Evolutionary conservation across 169 alveolate species (phyloP).

Genomic region (Cryptosporidium tyzzeri): DNA sequence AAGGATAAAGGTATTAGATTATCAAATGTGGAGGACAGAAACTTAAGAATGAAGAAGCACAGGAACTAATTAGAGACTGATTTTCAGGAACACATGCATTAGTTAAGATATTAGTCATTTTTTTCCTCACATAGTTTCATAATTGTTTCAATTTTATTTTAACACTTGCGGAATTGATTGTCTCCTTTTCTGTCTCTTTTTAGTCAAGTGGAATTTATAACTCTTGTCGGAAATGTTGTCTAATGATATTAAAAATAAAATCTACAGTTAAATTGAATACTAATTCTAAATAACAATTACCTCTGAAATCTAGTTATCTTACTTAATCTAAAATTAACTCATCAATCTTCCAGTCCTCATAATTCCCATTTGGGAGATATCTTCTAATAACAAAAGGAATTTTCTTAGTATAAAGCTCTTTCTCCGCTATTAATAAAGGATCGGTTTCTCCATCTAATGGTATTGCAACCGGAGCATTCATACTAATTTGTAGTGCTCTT

Average conservation of each 20-base stretch:
- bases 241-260: background rate
- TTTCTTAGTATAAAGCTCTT: constrained; percentile 96
- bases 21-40: constrained; percentile 91
- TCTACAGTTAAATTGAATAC: background rate
- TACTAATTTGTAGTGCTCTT: constrained; percentile 98
- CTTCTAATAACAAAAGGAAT: constrained; percentile 98
- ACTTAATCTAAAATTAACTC: constrained; percentile 91
- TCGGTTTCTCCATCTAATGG: constrained; percentile 94
- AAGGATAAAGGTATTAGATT: constrained; percentile 93
- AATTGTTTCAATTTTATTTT: constrained; percentile 22
- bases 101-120: background rate
- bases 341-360: constrained; percentile 97
- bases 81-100: constrained; percentile 1
- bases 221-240: background rate
- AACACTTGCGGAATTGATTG: constrained; percentile 16
- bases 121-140: constrained; percentile 22
- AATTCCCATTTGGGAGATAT: constrained; percentile 98
- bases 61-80: constrained; percentile 41
- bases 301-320: background rate
- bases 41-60: constrained; percentile 83
- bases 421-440: constrained; percentile 97
- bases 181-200: constrained; percentile 17
- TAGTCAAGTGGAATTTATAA: background rate
- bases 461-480: constrained; percentile 97
- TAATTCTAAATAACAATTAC: background rate